phyloP scores from a whole-genome alignment of 768 basidiomycete species.

The Suillus fuscotomentosus region DNA sequence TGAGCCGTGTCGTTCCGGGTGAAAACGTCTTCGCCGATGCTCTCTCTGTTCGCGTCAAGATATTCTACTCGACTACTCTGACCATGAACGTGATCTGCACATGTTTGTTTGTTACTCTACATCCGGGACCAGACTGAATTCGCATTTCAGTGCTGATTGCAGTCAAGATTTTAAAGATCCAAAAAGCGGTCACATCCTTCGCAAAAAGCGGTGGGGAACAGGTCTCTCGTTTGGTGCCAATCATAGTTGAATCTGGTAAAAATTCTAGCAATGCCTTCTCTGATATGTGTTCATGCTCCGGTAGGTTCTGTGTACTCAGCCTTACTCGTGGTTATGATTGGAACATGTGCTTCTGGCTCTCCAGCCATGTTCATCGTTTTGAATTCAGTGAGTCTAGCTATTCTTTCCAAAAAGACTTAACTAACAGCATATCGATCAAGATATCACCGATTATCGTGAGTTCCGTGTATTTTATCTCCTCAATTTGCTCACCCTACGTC shows the following conservation, averaged over 20 bases:
- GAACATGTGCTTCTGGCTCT: slow-evolving; percentile 10
- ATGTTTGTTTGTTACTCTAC: slow-evolving; percentile 13
- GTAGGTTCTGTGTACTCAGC: slow-evolving; percentile 18
- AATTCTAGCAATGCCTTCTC: neutral
- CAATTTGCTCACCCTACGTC: neutral
- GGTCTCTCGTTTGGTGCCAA: slow-evolving; percentile 13
- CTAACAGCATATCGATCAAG: slow-evolving; percentile 1
- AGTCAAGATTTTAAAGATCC: slow-evolving; percentile 23
- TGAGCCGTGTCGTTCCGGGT: slow-evolving; percentile 15
- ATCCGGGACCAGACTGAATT: neutral
- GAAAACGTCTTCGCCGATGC: slow-evolving; percentile 20
- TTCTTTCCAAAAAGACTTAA: neutral
- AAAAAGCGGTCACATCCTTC: slow-evolving; percentile 10
- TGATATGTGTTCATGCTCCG: neutral
- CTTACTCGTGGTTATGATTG: slow-evolving; percentile 18
- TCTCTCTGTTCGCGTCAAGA: slow-evolving; percentile 19
- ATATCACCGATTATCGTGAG: slow-evolving; percentile 19
- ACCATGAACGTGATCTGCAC: slow-evolving; percentile 26
- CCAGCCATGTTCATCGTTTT: slow-evolving; percentile 19
- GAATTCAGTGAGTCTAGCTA: slow-evolving; percentile 12
- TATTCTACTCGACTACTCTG: slow-evolving; percentile 25
- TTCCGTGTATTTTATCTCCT: neutral
- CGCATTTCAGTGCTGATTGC: slow-evolving; percentile 20
- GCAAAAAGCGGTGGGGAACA: neutral
- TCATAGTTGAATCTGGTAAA: slow-evolving; percentile 22